A percentile compares a stretch with the other conserved stretches of the same genome.
These are phyloP conservation scores for Sorghum bicolor DNA, from an alignment of 176 grass and related monocot species.

Conservation along the genomic window Sorghum_bicolor_NCBIv3 NC_012873.2:3274501-3275000, in stretches of 20 bases:
- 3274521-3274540: neutral
- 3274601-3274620: slow-evolving; percentile 38
- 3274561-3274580: neutral
- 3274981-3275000: slow-evolving; percentile 63
- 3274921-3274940: slow-evolving; percentile 66
- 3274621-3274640: slow-evolving; percentile 73
- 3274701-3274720: neutral
- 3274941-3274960: slow-evolving; percentile 95
- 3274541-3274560: neutral
- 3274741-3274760: neutral
- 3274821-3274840: neutral
- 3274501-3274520: too few relatives aligned
- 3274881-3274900: slow-evolving; percentile 89
- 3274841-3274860: slow-evolving; percentile 31
- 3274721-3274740: neutral
- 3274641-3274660: slow-evolving; percentile 93
- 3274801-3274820: neutral
- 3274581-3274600: neutral
- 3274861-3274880: slow-evolving; percentile 85
- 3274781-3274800: neutral
- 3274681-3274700: neutral
- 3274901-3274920: slow-evolving; percentile 93
- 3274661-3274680: slow-evolving; percentile 69
- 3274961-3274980: slow-evolving; percentile 83
- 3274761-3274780: neutral